Conservation (phyloP, 176 grass and related monocot genomes). For the Carex littledalei region DNA sequence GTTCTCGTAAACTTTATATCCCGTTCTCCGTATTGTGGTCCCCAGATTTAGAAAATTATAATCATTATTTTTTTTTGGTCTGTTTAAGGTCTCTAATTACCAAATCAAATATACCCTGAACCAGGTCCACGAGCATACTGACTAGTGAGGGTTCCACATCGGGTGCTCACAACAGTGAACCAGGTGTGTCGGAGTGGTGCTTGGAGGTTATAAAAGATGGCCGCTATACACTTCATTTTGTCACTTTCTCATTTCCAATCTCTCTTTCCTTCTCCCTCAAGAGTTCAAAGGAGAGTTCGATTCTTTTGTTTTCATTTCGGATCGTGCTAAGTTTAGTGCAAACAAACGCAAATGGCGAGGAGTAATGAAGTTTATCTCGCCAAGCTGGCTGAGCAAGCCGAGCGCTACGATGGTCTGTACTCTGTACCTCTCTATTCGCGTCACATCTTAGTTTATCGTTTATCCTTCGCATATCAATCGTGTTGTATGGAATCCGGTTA, state of each 20-base stretch:
- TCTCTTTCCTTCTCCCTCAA: neutral
- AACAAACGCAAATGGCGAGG: constrained; percentile 14
- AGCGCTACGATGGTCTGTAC: constrained; percentile 31
- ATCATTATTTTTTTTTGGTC: neutral
- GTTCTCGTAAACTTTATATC: neutral
- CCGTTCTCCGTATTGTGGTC: neutral
- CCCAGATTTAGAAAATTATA: neutral
- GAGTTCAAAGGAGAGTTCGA: neutral
- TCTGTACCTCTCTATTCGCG: neutral
- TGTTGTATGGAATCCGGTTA: neutral
- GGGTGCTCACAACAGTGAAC: neutral
- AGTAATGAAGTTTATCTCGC: constrained; percentile 25
- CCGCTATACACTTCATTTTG: neutral
- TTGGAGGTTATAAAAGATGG: neutral
- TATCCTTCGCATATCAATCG: neutral
- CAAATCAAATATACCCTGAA: neutral
- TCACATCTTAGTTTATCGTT: neutral
- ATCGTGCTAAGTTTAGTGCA: neutral
- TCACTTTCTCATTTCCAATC: neutral
- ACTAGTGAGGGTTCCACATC: neutral
- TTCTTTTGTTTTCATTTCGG: neutral
- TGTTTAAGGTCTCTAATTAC: neutral
- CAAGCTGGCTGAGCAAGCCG: constrained; percentile 36
- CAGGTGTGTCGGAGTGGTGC: neutral
- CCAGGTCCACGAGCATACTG: neutral